phyloP scores from a whole-genome alignment of 1,284 basidiomycete species.

The Laetiporus sulphureus region DNA sequence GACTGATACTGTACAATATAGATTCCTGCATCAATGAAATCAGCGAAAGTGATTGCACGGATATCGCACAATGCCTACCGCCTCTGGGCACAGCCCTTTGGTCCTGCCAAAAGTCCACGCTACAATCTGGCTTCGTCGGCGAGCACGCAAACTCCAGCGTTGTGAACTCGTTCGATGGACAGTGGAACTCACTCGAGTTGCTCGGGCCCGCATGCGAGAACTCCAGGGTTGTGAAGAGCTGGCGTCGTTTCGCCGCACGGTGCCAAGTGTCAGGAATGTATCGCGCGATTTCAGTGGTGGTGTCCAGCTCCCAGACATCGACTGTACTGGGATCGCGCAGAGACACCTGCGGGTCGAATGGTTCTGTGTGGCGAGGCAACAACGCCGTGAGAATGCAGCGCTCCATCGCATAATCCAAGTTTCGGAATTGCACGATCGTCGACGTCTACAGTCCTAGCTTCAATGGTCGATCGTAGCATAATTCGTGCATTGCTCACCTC shows the following conservation, averaged over 20 bases:
- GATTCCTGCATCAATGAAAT: conserved; percentile 1
- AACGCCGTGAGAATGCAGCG: conserved; percentile 9
- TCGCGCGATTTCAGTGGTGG: conserved; percentile 10
- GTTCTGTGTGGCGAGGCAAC: conserved; percentile 3
- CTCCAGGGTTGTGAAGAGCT: conserved; percentile 10
- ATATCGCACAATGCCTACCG: conserved; percentile 6
- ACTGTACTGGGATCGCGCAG: conserved; percentile 5
- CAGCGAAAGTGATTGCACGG: neutral
- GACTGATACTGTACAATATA: conserved; percentile 3
- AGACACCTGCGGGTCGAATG: conserved; percentile 6
- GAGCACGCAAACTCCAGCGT: conserved; percentile 14
- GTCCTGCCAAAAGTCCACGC: conserved; percentile 16
- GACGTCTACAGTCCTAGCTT: conserved; percentile 6
- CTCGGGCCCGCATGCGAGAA: conserved; percentile 4
- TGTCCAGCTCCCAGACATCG: conserved; percentile 14
- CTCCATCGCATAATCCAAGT: conserved; percentile 17
- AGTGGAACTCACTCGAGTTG: conserved; percentile 10
- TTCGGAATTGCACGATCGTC: conserved; percentile 12
- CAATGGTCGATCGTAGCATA: neutral
- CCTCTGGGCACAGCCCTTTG: conserved; percentile 9
- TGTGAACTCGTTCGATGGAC: conserved; percentile 11
- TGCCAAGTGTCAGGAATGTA: conserved; percentile 8
- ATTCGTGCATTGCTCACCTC: neutral
- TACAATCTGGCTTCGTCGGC: conserved; percentile 1
- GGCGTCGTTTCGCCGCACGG: conserved; percentile 6